Percentiles rank a stretch among this genome's conserved stretches.
phyloP scores from a whole-genome alignment of 73 alveolate species.

The Vitrella brassicaformis region DNA sequence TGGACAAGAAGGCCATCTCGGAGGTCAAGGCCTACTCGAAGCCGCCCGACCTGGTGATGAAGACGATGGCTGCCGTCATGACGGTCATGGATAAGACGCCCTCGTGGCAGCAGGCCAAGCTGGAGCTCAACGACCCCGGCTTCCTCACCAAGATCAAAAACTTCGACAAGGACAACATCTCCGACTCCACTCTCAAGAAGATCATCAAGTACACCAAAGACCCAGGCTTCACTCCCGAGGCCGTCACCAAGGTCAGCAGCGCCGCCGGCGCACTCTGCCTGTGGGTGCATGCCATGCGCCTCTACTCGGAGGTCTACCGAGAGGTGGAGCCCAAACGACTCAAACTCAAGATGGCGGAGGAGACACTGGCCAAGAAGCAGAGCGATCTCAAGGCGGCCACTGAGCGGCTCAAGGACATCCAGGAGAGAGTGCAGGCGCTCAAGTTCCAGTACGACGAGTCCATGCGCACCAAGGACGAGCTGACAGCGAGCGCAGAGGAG shows the following conservation, averaged over 20 bases:
- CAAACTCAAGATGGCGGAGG: constrained; percentile 44
- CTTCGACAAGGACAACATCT: constrained; percentile 63
- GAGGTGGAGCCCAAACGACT: constrained; percentile 92
- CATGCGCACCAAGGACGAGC: constrained; percentile 9
- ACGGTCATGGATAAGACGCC: constrained; percentile 63
- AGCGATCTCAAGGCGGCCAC: not conserved
- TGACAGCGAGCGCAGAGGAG: constrained; percentile 34
- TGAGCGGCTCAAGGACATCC: not conserved
- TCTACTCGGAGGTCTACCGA: constrained; percentile 81
- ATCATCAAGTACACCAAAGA: constrained; percentile 44
- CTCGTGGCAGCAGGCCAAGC: constrained; percentile 62
- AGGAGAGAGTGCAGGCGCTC: not conserved
- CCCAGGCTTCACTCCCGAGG: constrained; percentile 56
- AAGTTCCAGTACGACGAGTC: constrained; percentile 14
- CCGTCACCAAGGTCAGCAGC: constrained; percentile 39
- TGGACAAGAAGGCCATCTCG: constrained; percentile 82
- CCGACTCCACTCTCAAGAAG: constrained; percentile 21
- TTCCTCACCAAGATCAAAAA: constrained; percentile 68
- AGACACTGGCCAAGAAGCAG: not conserved
- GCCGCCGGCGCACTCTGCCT: constrained; percentile 73
- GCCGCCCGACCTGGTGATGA: constrained; percentile 84
- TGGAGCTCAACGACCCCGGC: constrained; percentile 81
- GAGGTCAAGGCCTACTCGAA: constrained; percentile 79
- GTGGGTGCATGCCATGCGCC: constrained; percentile 89
- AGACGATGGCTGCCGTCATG: constrained; percentile 88